Evolutionary conservation across 768 basidiomycete genomes (phyloP).

Genomic region (Suillus luteus): DNA sequence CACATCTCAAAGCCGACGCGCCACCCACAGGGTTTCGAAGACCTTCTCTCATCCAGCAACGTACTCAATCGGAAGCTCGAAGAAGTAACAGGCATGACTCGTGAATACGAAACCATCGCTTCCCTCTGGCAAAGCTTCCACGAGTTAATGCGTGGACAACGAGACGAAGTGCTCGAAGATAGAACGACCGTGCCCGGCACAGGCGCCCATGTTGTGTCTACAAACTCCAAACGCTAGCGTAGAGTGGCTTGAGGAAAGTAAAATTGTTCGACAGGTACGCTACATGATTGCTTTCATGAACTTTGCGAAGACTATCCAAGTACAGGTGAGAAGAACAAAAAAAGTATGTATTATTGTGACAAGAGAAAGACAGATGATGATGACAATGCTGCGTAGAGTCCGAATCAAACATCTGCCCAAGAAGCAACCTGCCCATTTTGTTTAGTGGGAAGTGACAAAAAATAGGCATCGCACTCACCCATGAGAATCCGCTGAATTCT

Average conservation of each 20-base stretch:
- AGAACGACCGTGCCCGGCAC: constrained; percentile 59
- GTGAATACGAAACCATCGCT: constrained; percentile 89
- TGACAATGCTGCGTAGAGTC: constrained; percentile 30
- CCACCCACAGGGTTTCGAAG: constrained; percentile 77
- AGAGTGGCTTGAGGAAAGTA: background rate
- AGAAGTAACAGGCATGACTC: constrained; percentile 89
- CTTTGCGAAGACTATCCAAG: constrained; percentile 38
- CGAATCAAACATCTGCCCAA: constrained; percentile 59
- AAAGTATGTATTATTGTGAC: constrained; percentile 36
- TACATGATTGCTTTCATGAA: constrained; percentile 22
- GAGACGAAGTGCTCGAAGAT: constrained; percentile 34
- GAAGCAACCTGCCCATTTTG: constrained; percentile 36
- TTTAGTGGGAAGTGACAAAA: background rate
- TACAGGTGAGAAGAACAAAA: constrained; percentile 36
- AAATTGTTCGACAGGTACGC: constrained; percentile 17
- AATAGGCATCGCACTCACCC: constrained; percentile 50
- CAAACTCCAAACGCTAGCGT: constrained; percentile 26
- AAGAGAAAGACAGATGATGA: constrained; percentile 32
- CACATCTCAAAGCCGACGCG: background rate
- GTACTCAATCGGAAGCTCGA: constrained; percentile 88
- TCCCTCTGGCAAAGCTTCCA: constrained; percentile 83
- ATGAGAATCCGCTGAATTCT: constrained; percentile 97
- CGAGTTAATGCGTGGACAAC: constrained; percentile 65
- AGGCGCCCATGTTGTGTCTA: constrained; percentile 61
- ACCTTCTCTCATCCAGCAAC: constrained; percentile 82